Evolutionary conservation across 2,329 filamentous ascomycete genomes (phyloP).

Genomic region (Fusarium clavum): DNA sequence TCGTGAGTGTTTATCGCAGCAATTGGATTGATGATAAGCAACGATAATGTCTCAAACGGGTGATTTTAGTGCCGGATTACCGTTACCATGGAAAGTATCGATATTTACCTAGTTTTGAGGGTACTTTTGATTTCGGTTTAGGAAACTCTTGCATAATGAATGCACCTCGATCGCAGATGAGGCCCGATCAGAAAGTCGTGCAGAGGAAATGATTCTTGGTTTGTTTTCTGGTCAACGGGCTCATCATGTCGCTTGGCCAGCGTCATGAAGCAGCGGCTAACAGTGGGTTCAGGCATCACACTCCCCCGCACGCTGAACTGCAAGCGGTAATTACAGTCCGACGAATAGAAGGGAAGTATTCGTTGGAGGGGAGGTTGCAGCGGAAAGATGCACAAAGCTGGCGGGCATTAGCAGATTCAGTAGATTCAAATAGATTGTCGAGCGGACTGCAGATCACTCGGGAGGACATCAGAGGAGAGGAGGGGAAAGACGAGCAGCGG

Average conservation of each 20-base stretch:
- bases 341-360: slow-evolving; percentile 9
- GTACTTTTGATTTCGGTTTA: slow-evolving; percentile 18
- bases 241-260: slow-evolving; percentile 28
- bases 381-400: slow-evolving; percentile 9
- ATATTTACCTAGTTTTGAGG: neutral
- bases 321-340: slow-evolving; percentile 22
- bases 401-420: slow-evolving; percentile 17
- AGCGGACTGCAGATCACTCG: slow-evolving; percentile 26
- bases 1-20: slow-evolving; percentile 5
- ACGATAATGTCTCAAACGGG: slow-evolving; percentile 14
- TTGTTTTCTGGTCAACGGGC: neutral
- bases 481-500: slow-evolving; percentile 9
- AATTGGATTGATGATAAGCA: slow-evolving; percentile 1
- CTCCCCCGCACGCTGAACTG: slow-evolving; percentile 11
- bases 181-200: slow-evolving; percentile 13
- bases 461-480: slow-evolving; percentile 15
- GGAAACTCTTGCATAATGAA: slow-evolving; percentile 6
- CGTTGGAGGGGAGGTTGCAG: slow-evolving; percentile 1
- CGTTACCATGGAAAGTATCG: neutral
- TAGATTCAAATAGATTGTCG: slow-evolving; percentile 7
- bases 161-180: slow-evolving; percentile 21
- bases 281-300: slow-evolving; percentile 25
- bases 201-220: slow-evolving; percentile 5
- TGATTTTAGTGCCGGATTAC: slow-evolving; percentile 19
- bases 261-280: slow-evolving; percentile 42